Evolutionary conservation across 1,284 basidiomycete species (phyloP).

Genomic region (Sphagnurus paluster): DNA sequence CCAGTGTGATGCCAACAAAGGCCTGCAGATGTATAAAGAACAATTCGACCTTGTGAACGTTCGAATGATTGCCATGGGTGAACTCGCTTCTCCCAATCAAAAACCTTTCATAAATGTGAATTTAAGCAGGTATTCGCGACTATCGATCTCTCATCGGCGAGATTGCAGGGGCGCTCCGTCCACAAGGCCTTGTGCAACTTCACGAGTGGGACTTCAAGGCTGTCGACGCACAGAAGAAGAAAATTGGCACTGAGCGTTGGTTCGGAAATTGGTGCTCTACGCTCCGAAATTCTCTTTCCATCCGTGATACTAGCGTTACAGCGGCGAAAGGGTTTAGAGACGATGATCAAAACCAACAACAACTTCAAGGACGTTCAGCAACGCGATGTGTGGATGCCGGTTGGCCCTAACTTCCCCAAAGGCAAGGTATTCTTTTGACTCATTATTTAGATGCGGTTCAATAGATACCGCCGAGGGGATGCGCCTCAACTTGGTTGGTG

Average conservation of each 20-base stretch:
- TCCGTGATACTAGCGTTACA: not conserved
- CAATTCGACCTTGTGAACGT: conserved; percentile 4
- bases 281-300: not conserved
- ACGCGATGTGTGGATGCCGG: conserved; percentile 3
- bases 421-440: not conserved
- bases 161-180: not conserved
- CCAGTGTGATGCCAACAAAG: conserved; percentile 5
- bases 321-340: conserved; percentile 3
- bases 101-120: not conserved
- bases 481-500: conserved; percentile 1
- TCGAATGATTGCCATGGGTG: conserved; percentile 9
- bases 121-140: not conserved
- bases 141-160: conserved; percentile 1
- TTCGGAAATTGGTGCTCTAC: conserved; percentile 1
- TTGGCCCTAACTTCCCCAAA: not conserved
- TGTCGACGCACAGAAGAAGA: conserved; percentile 1
- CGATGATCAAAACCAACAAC: conserved; percentile 1
- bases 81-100: not conserved
- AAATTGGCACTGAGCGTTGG: not conserved
- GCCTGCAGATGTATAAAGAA: not conserved
- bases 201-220: conserved; percentile 6
- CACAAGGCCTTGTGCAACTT: not conserved
- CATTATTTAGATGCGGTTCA: not conserved
- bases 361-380: not conserved
- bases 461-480: not conserved